A percentile compares a stretch with the other conserved stretches of the same genome.
Evolutionary conservation across 164 flowering plant genomes (phyloP).

Genomic region (Vitis labrusca): DNA sequence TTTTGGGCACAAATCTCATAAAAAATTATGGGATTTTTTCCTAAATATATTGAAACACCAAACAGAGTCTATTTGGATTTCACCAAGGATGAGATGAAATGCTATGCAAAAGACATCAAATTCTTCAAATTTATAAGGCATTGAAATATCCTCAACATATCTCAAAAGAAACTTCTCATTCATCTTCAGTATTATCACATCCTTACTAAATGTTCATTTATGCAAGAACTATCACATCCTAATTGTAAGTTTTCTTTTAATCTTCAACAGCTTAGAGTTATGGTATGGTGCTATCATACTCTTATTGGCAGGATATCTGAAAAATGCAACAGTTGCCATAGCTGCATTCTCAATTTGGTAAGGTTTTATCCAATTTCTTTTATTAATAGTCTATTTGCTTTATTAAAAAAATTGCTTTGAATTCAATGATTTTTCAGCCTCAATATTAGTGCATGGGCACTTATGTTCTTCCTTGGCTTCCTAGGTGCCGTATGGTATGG

Average conservation of each 20-base stretch:
- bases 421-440: neutral
- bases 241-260: neutral
- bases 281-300: slow-evolving; percentile 2
- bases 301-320: neutral
- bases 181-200: too few relatives aligned
- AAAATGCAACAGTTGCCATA: slow-evolving; percentile 1
- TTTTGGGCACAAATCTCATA: too few relatives aligned
- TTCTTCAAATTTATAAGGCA: too few relatives aligned
- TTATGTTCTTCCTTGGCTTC: slow-evolving; percentile 32
- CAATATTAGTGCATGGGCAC: neutral
- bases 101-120: too few relatives aligned
- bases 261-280: slow-evolving; percentile 4
- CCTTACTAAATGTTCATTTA: neutral
- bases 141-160: too few relatives aligned
- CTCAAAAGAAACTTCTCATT: too few relatives aligned
- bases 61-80: too few relatives aligned
- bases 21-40: too few relatives aligned
- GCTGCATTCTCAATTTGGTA: slow-evolving; percentile 5
- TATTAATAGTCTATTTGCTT: too few relatives aligned
- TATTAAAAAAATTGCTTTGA: too few relatives aligned
- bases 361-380: neutral
- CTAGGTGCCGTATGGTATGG: slow-evolving; percentile 41
- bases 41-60: too few relatives aligned
- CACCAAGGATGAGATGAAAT: too few relatives aligned
- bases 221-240: neutral